Evolutionary conservation across 257 asterid species (phyloP).

Genomic region (Solanum chiquidenum): DNA sequence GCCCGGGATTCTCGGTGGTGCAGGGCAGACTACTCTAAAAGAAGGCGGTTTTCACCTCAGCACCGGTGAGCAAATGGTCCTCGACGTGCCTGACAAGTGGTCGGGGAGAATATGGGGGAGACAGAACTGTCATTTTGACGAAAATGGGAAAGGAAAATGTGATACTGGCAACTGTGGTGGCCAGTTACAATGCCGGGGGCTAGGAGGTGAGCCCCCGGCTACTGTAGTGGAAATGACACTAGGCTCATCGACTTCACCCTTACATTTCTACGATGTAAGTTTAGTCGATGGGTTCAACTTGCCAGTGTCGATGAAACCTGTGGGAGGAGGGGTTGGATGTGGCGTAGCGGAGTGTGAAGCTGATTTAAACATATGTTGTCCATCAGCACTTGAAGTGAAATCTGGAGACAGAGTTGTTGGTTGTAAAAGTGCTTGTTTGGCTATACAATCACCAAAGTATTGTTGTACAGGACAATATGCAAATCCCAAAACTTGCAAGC

Average conservation of each 20-base stretch:
- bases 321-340: constrained; percentile 81
- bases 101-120: constrained; percentile 91
- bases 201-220: constrained; percentile 79
- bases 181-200: constrained; percentile 56
- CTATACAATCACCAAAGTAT: constrained; percentile 68
- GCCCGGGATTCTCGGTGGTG: constrained; percentile 79
- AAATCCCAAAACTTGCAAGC: constrained; percentile 56
- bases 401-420: constrained; percentile 60
- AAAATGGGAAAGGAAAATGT: constrained; percentile 50
- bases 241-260: constrained; percentile 61
- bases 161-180: constrained; percentile 75
- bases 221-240: constrained; percentile 95
- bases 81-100: constrained; percentile 75
- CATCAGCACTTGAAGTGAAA: constrained; percentile 73
- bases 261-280: constrained; percentile 84
- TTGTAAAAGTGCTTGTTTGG: constrained; percentile 90
- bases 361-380: constrained; percentile 71
- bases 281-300: constrained; percentile 86
- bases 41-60: constrained; percentile 68
- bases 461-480: constrained; percentile 84
- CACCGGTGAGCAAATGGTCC: constrained; percentile 41
- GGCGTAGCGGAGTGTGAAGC: constrained; percentile 74
- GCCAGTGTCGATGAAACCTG: constrained; percentile 87
- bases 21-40: constrained; percentile 49
- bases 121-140: constrained; percentile 48